Percentiles rank a stretch among this genome's conserved stretches.
Evolutionary conservation across 2,329 filamentous ascomycete species (phyloP).

Genomic region (Ceratocystis smalleyi): DNA sequence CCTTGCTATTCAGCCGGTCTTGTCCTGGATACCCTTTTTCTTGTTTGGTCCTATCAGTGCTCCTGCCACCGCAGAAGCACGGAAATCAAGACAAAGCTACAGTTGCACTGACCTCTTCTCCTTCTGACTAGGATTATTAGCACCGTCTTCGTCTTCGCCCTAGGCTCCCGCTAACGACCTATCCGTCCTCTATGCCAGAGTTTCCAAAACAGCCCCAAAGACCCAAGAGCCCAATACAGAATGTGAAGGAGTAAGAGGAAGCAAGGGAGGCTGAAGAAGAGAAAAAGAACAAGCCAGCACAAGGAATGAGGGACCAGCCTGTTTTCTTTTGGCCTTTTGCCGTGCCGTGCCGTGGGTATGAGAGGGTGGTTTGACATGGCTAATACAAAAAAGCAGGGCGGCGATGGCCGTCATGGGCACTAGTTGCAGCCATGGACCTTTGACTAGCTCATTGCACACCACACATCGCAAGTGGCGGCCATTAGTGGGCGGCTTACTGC

Average conservation of each 20-base stretch:
- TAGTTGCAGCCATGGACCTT: neutral
- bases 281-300: neutral
- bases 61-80: neutral
- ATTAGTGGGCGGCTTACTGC: neutral
- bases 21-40: neutral
- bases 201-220: neutral
- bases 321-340: neutral
- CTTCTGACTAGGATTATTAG: neutral
- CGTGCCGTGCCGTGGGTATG: neutral
- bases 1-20: neutral
- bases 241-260: neutral
- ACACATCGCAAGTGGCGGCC: neutral
- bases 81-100: neutral
- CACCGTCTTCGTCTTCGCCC: neutral
- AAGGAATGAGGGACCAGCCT: neutral
- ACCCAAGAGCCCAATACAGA: neutral
- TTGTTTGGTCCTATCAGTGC: neutral
- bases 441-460: neutral
- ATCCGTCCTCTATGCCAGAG: neutral
- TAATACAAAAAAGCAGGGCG: neutral
- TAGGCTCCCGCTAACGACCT: neutral
- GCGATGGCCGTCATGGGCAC: neutral
- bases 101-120: constrained; percentile 2
- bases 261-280: constrained; percentile 1
- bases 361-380: neutral